Conservation (phyloP, 1,284 basidiomycete genomes). For the Peniophora sp. region DNA sequence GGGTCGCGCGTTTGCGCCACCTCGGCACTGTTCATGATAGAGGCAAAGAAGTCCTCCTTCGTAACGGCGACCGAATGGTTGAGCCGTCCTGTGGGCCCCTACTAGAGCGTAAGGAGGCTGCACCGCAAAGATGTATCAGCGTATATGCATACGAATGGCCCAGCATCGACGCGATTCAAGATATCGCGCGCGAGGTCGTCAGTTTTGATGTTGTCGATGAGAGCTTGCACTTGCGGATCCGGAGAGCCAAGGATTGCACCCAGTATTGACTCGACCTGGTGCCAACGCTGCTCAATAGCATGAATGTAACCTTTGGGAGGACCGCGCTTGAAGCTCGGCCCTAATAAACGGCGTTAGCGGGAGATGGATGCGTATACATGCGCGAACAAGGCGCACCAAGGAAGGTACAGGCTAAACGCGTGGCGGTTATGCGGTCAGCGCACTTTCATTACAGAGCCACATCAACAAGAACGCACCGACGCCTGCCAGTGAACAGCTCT, state of each 20-base stretch:
- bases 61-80: constrained; percentile 42
- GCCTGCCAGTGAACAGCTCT: constrained; percentile 57
- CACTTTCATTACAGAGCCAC: not conserved
- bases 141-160: constrained; percentile 55
- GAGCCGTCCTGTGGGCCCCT: constrained; percentile 60
- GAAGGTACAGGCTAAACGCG: constrained; percentile 60
- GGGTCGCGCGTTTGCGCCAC: constrained; percentile 39
- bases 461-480: constrained; percentile 35
- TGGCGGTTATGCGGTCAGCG: constrained; percentile 5
- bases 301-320: constrained; percentile 88
- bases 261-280: constrained; percentile 80
- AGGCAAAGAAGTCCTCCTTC: constrained; percentile 66
- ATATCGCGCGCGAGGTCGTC: constrained; percentile 70
- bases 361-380: not conserved
- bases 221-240: constrained; percentile 59
- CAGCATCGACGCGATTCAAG: constrained; percentile 61
- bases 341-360: constrained; percentile 24
- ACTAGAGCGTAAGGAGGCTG: constrained; percentile 3
- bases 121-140: constrained; percentile 7
- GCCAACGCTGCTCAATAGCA: constrained; percentile 83
- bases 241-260: constrained; percentile 70
- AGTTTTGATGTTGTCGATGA: constrained; percentile 61
- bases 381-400: constrained; percentile 37
- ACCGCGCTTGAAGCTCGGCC: constrained; percentile 77
- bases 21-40: constrained; percentile 56